These are phyloP conservation scores for Didymella lethalis DNA, from an alignment of 2,329 filamentous ascomycete species.

Conservation along the genomic window DNA sequence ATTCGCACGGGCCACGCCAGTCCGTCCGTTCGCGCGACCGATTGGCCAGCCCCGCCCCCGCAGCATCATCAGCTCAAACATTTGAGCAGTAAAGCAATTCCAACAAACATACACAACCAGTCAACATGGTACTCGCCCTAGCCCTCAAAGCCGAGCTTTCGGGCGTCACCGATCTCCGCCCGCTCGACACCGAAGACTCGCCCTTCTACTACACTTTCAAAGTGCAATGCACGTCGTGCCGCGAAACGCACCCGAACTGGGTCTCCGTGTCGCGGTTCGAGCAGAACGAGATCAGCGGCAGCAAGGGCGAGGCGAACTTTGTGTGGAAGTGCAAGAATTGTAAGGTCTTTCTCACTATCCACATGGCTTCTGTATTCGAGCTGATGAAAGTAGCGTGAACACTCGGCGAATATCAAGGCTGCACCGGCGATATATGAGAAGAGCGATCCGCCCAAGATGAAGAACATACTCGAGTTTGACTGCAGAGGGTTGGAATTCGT, in stretches of 20 bases:
- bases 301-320: conserved; percentile 95
- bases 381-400: conserved; percentile 69
- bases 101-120: neutral
- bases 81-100: neutral
- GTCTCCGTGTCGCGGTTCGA: conserved; percentile 91
- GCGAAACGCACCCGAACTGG: conserved; percentile 86
- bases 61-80: conserved; percentile 1
- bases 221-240: conserved; percentile 97
- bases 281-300: conserved; percentile 87
- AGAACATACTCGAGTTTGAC: conserved; percentile 89
- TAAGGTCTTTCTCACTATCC: conserved; percentile 68
- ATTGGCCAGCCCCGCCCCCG: conserved; percentile 18
- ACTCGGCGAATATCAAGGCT: conserved; percentile 82
- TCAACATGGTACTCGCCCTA: conserved; percentile 50
- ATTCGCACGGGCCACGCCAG: conserved; percentile 2
- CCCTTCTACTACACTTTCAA: conserved; percentile 98
- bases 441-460: conserved; percentile 73
- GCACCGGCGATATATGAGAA: conserved; percentile 76
- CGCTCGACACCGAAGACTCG: conserved; percentile 78
- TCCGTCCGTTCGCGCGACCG: neutral
- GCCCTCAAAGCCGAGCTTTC: conserved; percentile 51
- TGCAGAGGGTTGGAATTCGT: conserved; percentile 92
- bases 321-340: conserved; percentile 99
- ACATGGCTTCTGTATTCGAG: conserved; percentile 4
- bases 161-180: conserved; percentile 85